Evolutionary conservation across 2,329 filamentous ascomycete species (phyloP).

Genomic region (Penicillium sclerotigenum): DNA sequence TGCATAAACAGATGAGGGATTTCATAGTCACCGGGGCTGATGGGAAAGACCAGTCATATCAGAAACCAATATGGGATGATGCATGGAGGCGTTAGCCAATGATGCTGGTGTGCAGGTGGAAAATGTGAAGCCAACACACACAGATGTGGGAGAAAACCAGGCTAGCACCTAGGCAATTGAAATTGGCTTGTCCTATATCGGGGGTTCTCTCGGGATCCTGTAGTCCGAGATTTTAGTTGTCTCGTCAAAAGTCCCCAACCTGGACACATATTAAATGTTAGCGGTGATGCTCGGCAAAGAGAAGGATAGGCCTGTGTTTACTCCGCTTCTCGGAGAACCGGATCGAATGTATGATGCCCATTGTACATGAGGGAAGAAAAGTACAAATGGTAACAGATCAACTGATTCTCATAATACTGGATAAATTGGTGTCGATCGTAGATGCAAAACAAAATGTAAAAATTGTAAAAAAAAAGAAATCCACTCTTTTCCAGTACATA

Average conservation of each 20-base stretch:
- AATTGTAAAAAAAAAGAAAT: background rate
- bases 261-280: background rate
- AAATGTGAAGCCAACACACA: background rate
- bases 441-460: background rate
- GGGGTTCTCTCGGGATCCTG: background rate
- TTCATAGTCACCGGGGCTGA: background rate
- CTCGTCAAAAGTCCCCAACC: background rate
- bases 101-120: background rate
- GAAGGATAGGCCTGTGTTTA: background rate
- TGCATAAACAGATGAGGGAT: background rate
- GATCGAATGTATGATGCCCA: background rate
- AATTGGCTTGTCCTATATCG: background rate
- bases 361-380: background rate
- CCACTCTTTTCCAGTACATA: slow-evolving; percentile 1
- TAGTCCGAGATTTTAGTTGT: background rate
- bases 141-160: background rate
- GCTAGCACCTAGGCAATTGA: background rate
- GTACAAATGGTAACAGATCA: background rate
- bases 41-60: background rate
- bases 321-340: background rate
- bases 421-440: slow-evolving; percentile 3
- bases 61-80: background rate
- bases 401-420: background rate
- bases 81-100: background rate
- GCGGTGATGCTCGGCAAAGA: background rate